Evolutionary conservation across 1,284 basidiomycete species (phyloP).

Genomic region (Ganoderma lucidum): DNA sequence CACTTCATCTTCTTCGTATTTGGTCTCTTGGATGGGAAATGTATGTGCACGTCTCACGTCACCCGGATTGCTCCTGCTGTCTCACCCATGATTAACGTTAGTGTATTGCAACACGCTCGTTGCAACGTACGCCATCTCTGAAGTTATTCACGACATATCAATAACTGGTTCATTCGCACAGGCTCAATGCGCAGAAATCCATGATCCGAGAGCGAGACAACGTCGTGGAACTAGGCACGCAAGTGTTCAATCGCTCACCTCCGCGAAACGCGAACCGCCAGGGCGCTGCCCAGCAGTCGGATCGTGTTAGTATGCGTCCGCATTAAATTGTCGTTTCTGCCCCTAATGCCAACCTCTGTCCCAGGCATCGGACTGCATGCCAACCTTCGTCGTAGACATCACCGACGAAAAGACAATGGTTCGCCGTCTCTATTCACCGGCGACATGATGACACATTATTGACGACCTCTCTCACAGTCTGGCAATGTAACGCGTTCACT

Average conservation of each 20-base stretch:
- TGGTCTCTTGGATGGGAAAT: neutral
- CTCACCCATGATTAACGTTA: neutral
- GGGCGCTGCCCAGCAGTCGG: neutral
- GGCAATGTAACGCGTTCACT: no score
- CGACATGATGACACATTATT: no score
- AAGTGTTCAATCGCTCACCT: neutral
- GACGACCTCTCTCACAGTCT: no score
- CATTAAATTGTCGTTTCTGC: neutral
- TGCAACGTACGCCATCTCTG: neutral
- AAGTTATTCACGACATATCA: neutral
- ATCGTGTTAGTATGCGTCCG: neutral
- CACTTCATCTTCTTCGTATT: neutral
- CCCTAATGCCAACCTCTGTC: neutral
- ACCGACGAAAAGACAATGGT: neutral
- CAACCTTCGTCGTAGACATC: neutral
- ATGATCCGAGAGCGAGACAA: neutral
- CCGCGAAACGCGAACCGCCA: neutral
- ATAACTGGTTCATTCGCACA: neutral
- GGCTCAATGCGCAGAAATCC: conserved; percentile 2
- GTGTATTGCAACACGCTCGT: neutral
- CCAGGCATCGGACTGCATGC: neutral
- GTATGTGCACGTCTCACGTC: neutral
- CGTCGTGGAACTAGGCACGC: neutral
- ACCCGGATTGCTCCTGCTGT: neutral
- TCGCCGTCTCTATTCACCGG: no score